phyloP scores from a whole-genome alignment of 495 filamentous ascomycete species.

The Penicillium coprophilum region DNA sequence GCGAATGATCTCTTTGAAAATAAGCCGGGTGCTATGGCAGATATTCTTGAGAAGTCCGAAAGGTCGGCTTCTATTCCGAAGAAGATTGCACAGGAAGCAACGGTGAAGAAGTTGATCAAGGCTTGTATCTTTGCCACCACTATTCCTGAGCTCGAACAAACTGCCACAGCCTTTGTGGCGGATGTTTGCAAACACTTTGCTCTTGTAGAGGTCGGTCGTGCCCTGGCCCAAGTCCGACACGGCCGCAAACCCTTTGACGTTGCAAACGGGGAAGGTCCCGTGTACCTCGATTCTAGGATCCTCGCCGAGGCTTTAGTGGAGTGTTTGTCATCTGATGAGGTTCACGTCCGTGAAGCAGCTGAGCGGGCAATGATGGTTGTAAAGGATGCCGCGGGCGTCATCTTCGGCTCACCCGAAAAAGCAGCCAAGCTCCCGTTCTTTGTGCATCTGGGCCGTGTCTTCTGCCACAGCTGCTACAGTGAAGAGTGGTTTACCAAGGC shows the following conservation, averaged over 20 bases:
- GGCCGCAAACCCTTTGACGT: conserved; percentile 75
- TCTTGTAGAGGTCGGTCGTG: conserved; percentile 82
- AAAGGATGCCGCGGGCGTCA: conserved; percentile 70
- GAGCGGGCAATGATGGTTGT: conserved; percentile 72
- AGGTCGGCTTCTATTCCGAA: conserved; percentile 80
- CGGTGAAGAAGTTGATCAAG: conserved; percentile 81
- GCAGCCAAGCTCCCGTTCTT: conserved; percentile 79
- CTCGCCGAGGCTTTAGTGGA: conserved; percentile 87
- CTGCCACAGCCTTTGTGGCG: conserved; percentile 69
- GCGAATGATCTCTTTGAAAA: conserved; percentile 76
- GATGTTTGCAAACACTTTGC: conserved; percentile 88
- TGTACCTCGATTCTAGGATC: conserved; percentile 79
- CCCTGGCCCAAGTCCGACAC: conserved; percentile 73
- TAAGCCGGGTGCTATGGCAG: conserved; percentile 63
- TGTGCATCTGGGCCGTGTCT: conserved; percentile 70
- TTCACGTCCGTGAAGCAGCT: conserved; percentile 78
- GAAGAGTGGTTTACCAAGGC: conserved; percentile 98
- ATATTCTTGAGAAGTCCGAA: conserved; percentile 65
- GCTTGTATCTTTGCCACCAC: conserved; percentile 85
- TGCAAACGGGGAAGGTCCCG: conserved; percentile 77
- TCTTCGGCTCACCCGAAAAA: conserved; percentile 73
- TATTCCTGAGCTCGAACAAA: conserved; percentile 70
- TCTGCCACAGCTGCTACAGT: conserved; percentile 91
- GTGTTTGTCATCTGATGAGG: conserved; percentile 78
- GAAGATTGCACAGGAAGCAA: conserved; percentile 75